These are phyloP conservation scores for Oidiodendron maius DNA, from an alignment of 495 filamentous ascomycete genomes.

Conservation along the genomic window DNA sequence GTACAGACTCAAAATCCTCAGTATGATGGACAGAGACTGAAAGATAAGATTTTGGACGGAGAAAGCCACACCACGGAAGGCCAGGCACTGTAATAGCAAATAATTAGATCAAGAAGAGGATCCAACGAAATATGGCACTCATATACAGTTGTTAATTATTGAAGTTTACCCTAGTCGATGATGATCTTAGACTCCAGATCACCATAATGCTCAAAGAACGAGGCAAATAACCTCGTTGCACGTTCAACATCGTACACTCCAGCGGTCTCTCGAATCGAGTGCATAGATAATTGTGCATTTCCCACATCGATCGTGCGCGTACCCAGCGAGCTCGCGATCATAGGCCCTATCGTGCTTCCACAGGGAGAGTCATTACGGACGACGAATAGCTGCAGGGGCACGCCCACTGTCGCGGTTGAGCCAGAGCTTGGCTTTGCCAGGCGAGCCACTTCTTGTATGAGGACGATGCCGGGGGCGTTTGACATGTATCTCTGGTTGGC, in stretches of 20 bases:
- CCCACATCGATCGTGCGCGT: conserved; percentile 86
- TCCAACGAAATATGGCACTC: too few relatives aligned
- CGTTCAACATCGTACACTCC: conserved; percentile 85
- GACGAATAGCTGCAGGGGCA: conserved; percentile 92
- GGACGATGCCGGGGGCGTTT: conserved; percentile 89
- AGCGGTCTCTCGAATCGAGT: conserved; percentile 89
- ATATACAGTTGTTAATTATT: too few relatives aligned
- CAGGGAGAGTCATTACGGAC: conserved; percentile 93
- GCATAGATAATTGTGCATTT: conserved; percentile 96
- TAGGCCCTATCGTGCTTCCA: conserved; percentile 93
- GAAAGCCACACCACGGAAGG: too few relatives aligned
- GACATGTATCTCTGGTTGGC: conserved; percentile 95
- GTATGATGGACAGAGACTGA: too few relatives aligned
- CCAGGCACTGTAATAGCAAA: too few relatives aligned
- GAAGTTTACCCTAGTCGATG: conserved; percentile 50
- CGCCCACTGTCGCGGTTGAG: conserved; percentile 35
- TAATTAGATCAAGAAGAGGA: too few relatives aligned
- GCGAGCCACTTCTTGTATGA: conserved; percentile 80
- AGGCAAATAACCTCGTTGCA: conserved; percentile 77
- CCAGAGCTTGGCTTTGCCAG: conserved; percentile 39
- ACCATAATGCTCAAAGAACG: conserved; percentile 79
- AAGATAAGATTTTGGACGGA: too few relatives aligned
- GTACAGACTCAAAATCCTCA: too few relatives aligned
- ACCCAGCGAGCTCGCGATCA: conserved; percentile 81
- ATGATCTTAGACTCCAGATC: conserved; percentile 75